Evolutionary conservation across 2,329 filamentous ascomycete genomes (phyloP).

Genomic region (Arthrobotrys musiformis): DNA sequence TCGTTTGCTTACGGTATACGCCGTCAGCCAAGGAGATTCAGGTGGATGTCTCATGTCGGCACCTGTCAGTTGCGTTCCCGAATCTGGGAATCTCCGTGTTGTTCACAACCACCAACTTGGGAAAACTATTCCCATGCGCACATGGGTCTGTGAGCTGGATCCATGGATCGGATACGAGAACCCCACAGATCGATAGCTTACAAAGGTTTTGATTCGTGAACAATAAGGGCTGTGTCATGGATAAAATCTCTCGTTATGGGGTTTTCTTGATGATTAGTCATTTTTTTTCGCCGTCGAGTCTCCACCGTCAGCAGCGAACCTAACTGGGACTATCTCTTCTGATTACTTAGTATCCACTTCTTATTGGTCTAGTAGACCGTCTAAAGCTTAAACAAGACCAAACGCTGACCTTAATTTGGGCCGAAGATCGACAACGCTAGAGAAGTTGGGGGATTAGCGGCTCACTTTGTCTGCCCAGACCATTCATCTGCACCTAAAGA

Average conservation of each 20-base stretch:
- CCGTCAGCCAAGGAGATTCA: neutral
- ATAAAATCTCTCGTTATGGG: neutral
- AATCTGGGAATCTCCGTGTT: neutral
- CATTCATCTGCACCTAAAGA: neutral
- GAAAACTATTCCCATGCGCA: neutral
- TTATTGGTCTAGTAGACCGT: neutral
- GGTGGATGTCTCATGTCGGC: neutral
- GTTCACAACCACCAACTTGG: neutral
- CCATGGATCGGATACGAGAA: too few species aligned
- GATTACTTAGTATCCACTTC: neutral
- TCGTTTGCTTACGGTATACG: neutral
- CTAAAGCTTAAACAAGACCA: too few species aligned
- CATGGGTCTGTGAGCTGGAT: too few species aligned
- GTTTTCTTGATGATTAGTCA: neutral
- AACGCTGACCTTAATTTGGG: neutral
- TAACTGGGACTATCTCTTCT: neutral
- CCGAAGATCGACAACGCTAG: neutral
- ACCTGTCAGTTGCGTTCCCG: neutral
- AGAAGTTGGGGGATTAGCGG: too few species aligned
- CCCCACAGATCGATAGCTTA: neutral
- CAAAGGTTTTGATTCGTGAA: neutral
- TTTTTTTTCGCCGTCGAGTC: neutral
- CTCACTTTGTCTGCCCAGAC: too few species aligned
- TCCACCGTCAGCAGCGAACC: constrained; percentile 26
- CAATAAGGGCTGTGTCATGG: neutral